These are phyloP conservation scores for Sclerotinia subarctica DNA, from an alignment of 2,329 filamentous ascomycete species.

Conservation along the genomic window DNA sequence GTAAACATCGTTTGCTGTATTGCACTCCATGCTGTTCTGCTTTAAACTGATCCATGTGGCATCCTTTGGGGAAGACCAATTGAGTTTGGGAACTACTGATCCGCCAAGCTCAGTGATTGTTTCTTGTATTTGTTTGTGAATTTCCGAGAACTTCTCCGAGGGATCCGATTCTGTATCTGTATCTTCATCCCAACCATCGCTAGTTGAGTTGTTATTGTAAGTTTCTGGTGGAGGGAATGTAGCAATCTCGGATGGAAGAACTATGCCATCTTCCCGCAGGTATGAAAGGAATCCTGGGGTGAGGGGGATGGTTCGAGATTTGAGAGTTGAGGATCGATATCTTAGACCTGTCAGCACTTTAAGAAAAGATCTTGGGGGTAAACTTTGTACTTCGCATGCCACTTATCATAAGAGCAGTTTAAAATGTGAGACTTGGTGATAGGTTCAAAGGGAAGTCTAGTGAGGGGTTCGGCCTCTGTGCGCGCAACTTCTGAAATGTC, in stretches of 20 bases:
- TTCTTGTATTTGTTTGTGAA: conserved; percentile 72
- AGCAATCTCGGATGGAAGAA: conserved; percentile 66
- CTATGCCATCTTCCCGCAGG: conserved; percentile 86
- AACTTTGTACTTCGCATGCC: conserved; percentile 68
- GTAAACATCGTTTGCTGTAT: conserved; percentile 85
- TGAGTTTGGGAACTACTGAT: conserved; percentile 85
- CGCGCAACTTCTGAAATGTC: conserved; percentile 22
- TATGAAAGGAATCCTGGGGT: conserved; percentile 75
- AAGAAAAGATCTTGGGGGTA: too few relatives aligned
- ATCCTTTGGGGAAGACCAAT: conserved; percentile 97
- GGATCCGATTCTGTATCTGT: conserved; percentile 33
- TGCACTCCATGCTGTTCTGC: conserved; percentile 88
- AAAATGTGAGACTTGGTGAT: conserved; percentile 83
- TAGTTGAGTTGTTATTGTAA: conserved; percentile 46
- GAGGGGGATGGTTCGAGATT: conserved; percentile 80
- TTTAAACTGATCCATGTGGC: conserved; percentile 85
- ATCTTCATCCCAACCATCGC: conserved; percentile 52
- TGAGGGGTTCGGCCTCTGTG: conserved; percentile 32
- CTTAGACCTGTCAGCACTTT: conserved; percentile 41
- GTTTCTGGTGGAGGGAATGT: conserved; percentile 30
- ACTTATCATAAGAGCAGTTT: conserved; percentile 90
- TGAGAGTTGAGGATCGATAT: conserved; percentile 78
- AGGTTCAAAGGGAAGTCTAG: conserved; percentile 69
- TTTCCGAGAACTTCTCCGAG: conserved; percentile 54
- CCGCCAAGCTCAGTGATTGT: conserved; percentile 81